Conservation (phyloP, 176 grass and related monocot species). For the Otatea glauca region DNA sequence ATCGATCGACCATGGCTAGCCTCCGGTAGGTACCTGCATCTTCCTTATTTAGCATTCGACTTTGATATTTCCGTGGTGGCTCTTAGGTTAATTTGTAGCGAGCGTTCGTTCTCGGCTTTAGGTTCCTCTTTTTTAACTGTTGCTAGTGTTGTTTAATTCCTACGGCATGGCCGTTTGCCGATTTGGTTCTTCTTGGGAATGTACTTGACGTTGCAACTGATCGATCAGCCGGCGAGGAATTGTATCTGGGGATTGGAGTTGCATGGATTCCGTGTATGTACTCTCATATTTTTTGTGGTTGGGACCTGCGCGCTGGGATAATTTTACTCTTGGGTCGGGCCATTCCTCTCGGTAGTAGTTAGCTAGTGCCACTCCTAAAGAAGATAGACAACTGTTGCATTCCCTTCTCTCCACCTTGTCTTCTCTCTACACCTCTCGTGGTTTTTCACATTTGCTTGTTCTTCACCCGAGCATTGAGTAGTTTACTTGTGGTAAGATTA, state of each 20-base stretch:
- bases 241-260: constrained; percentile 44
- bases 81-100: constrained; percentile 50
- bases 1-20: constrained; percentile 10
- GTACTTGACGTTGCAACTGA: constrained; percentile 26
- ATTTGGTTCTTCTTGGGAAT: constrained; percentile 51
- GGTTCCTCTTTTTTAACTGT: constrained; percentile 30
- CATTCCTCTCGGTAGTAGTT: background rate
- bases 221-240: constrained; percentile 17
- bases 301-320: constrained; percentile 3
- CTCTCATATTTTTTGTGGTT: constrained; percentile 46
- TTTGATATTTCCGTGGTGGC: background rate
- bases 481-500: background rate
- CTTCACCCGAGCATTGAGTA: background rate
- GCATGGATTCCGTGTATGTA: constrained; percentile 41
- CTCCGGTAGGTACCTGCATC: constrained; percentile 41
- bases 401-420: background rate
- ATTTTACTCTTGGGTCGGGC: background rate
- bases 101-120: constrained; percentile 46
- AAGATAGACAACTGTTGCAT: constrained; percentile 46
- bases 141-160: constrained; percentile 42
- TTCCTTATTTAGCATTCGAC: constrained; percentile 16
- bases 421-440: background rate
- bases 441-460: background rate
- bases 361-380: constrained; percentile 24
- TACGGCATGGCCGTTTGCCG: constrained; percentile 44